Evolutionary conservation across 1,139 yeast genomes (phyloP).

Genomic region (Nakaseomyces nivariensis): DNA sequence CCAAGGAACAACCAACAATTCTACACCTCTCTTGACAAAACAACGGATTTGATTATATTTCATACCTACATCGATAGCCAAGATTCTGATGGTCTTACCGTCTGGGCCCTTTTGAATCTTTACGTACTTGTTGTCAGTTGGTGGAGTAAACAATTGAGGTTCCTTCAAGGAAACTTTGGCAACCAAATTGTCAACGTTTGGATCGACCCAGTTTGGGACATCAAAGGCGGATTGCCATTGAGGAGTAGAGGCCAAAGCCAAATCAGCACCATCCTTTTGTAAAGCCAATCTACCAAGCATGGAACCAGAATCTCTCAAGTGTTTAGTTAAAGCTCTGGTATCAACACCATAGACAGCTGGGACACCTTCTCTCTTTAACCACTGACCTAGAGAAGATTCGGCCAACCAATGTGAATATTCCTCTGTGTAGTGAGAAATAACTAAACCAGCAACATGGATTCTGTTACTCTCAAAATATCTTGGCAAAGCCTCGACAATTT

Average conservation of each 20-base stretch:
- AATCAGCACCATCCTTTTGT: conserved; percentile 40
- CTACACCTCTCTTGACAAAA: conserved; percentile 92
- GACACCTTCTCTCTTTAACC: conserved; percentile 85
- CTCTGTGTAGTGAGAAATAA: conserved; percentile 95
- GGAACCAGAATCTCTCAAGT: conserved; percentile 85
- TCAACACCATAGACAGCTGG: conserved; percentile 98
- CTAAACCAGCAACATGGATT: conserved; percentile 94
- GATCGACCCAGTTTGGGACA: conserved; percentile 85
- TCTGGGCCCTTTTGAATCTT: conserved; percentile 40
- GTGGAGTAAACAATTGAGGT: conserved; percentile 59
- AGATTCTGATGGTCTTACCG: conserved; percentile 71
- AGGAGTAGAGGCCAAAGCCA: conserved; percentile 34
- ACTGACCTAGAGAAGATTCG: conserved; percentile 78
- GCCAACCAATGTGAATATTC: conserved; percentile 92
- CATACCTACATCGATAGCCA: conserved; percentile 97
- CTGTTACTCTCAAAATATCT: conserved; percentile 84
- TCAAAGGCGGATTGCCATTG: conserved; percentile 59
- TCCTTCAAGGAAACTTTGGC: conserved; percentile 75
- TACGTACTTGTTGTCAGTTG: conserved; percentile 43
- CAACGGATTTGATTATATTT: conserved; percentile 96
- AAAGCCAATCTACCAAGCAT: conserved; percentile 77
- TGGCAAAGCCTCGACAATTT: conserved; percentile 66
- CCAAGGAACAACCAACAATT: conserved; percentile 93
- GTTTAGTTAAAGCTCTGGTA: conserved; percentile 89
- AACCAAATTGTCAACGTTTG: conserved; percentile 84